Base-by-base conservation (phyloP, 1,139 yeast genomes). In the Magnusiomyces suaveolens region DNA sequence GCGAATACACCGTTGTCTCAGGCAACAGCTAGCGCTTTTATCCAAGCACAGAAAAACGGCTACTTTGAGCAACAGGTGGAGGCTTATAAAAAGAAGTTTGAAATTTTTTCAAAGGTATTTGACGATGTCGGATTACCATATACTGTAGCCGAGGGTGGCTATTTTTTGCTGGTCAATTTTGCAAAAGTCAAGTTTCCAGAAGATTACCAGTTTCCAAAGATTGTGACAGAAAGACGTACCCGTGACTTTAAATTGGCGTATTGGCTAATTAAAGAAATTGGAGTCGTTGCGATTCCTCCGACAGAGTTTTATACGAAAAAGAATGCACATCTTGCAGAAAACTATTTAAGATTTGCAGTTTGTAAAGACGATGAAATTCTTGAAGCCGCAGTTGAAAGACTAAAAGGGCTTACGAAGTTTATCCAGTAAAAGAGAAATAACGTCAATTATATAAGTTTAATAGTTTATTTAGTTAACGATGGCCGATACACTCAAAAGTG, bases 251-350 rank as follows among this genome's bases (percentile, higher is more conserved):
- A 82, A 65, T 76, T 85, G 61, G 94, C 96, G 0, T 87, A 87
- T 72, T 92, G 97, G 97, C 75, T 92, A 59, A 87, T 89, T 64
- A 83, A 82, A 66, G 96, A 90, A 66, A 71, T 92, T 55, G 98
- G 98, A 3, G 95, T 92, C 48, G 97, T 92, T 25, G 86, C 95
- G 3, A 90, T 92, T 61, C 98, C 98, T 14, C 97, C 97, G 33
- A 85, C 96, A 3, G 98, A 90, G 69, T 92, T 92, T 66, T 82
- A 87, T 65, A 78, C 81, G 48, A 77, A 80, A 49, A 83, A 86
- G 68, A 79, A 80, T 57, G 90, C 87, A 36, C 76, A 80, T 57
- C 80, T 83, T 20, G 89, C 92, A 53, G 96, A 89, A 66, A 84
- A 87, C 62, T 81, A 89, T 67, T 75, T 92, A 59, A 81, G 98